Conservation (phyloP, 208 protist species). For the Novymonas esmeraldas region DNA sequence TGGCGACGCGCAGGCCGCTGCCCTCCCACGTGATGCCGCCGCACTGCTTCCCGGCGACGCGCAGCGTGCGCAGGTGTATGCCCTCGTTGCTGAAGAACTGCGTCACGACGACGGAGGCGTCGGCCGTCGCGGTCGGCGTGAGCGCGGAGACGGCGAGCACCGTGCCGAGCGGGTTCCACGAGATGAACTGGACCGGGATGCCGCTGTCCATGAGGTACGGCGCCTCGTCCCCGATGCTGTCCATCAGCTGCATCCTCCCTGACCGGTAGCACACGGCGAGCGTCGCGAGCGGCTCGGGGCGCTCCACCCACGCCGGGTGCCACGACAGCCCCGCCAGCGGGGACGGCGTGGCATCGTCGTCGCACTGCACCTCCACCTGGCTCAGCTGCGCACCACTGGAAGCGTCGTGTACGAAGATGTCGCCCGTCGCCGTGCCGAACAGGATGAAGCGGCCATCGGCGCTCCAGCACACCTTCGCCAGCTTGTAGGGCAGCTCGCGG, state of each 20-base stretch:
- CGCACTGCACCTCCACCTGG: constrained; percentile 72
- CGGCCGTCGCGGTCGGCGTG: constrained; percentile 22
- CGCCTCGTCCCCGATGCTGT: constrained; percentile 80
- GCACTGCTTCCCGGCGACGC: constrained; percentile 87
- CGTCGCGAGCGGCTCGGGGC: constrained; percentile 72
- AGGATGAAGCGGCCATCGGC: constrained; percentile 93
- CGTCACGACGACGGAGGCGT: constrained; percentile 56
- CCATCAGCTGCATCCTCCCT: constrained; percentile 94
- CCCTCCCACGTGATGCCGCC: constrained; percentile 94
- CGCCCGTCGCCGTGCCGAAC: constrained; percentile 88
- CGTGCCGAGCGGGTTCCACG: constrained; percentile 95
- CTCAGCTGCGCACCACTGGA: constrained; percentile 72
- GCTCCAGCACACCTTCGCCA: constrained; percentile 94
- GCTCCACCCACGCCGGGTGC: constrained; percentile 88
- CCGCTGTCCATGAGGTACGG: constrained; percentile 93
- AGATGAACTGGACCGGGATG: constrained; percentile 65
- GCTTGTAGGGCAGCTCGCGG: constrained; percentile 88
- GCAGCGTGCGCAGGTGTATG: constrained; percentile 92
- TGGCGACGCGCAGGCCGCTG: constrained; percentile 91
- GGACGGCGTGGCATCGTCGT: constrained; percentile 11
- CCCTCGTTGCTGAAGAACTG: constrained; percentile 95
- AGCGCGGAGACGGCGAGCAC: constrained; percentile 91
- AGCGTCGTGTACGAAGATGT: constrained; percentile 93
- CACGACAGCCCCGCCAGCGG: constrained; percentile 77
- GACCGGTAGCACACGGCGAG: constrained; percentile 90